phyloP scores from a whole-genome alignment of 768 basidiomycete genomes.

The Imleria badia region DNA sequence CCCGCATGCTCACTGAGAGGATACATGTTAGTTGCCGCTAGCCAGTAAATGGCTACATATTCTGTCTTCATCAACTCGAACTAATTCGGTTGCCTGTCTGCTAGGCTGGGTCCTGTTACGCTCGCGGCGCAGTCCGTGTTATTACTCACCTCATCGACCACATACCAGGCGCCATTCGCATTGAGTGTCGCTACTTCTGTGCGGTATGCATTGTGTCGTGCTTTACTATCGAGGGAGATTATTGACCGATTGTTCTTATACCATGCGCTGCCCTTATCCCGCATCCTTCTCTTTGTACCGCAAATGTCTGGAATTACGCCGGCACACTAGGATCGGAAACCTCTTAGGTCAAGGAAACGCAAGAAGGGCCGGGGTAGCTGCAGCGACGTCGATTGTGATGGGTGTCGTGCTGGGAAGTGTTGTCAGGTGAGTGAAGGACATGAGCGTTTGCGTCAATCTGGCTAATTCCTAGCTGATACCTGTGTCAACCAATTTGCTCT shows the following conservation, averaged over 20 bases:
- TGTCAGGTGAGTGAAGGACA: slow-evolving; percentile 50
- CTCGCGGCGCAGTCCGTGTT: slow-evolving; percentile 91
- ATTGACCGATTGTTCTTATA: not conserved
- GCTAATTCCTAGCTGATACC: not conserved
- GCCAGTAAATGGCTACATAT: slow-evolving; percentile 38
- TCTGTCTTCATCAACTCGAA: not conserved
- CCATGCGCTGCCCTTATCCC: not conserved
- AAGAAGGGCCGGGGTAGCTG: slow-evolving; percentile 67
- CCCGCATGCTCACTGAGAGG: not conserved
- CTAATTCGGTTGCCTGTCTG: slow-evolving; percentile 14
- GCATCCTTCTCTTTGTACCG: not conserved
- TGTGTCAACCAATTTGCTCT: not conserved
- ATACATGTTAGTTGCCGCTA: slow-evolving; percentile 46
- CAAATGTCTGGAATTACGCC: not conserved
- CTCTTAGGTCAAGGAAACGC: slow-evolving; percentile 80
- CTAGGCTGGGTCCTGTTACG: slow-evolving; percentile 71
- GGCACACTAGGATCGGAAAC: slow-evolving; percentile 69
- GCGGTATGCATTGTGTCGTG: slow-evolving; percentile 47
- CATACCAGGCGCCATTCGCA: slow-evolving; percentile 83
- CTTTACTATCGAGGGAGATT: not conserved
- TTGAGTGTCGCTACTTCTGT: slow-evolving; percentile 84
- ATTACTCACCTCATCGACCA: slow-evolving; percentile 68
- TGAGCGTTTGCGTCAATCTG: not conserved
- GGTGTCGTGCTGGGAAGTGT: slow-evolving; percentile 60
- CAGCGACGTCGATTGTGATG: slow-evolving; percentile 63